Conservation (phyloP, 495 filamentous ascomycete species). For the Lepraria neglecta region DNA sequence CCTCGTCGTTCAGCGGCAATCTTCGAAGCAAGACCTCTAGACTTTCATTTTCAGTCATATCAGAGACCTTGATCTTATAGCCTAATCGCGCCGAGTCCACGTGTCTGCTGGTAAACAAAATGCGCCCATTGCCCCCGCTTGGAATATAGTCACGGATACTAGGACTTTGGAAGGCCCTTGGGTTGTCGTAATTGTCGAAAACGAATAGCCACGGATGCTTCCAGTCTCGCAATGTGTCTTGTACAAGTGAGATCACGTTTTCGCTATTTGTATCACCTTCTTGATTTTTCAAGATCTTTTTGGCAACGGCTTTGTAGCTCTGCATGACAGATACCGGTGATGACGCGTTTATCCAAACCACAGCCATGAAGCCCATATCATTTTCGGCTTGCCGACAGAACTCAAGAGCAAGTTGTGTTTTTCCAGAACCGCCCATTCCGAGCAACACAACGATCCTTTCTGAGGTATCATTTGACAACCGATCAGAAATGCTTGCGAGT, state of each 20-base stretch:
- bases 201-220: not conserved
- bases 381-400: not conserved
- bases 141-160: not conserved
- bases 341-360: constrained; percentile 9
- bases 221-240: not conserved
- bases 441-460: too few relatives aligned
- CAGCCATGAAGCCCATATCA: not conserved
- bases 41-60: constrained; percentile 3
- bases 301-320: not conserved
- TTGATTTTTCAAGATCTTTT: not conserved
- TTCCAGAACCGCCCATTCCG: constrained; percentile 13
- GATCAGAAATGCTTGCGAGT: too few relatives aligned
- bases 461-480: too few relatives aligned
- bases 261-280: not conserved
- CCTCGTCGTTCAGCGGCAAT: not conserved
- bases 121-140: not conserved
- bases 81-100: constrained; percentile 2
- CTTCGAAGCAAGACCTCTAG: not conserved
- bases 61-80: not conserved
- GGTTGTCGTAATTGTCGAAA: constrained; percentile 16
- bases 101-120: constrained; percentile 1
- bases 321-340: not conserved
- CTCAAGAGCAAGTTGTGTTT: constrained; percentile 8
- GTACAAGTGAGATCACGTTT: not conserved
- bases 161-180: not conserved